Percentiles rank a stretch among this genome's conserved stretches.
These are phyloP conservation scores for Carex sylvatica DNA, from an alignment of 202 grass and related monocot species.

Conservation along the genomic window DNA sequence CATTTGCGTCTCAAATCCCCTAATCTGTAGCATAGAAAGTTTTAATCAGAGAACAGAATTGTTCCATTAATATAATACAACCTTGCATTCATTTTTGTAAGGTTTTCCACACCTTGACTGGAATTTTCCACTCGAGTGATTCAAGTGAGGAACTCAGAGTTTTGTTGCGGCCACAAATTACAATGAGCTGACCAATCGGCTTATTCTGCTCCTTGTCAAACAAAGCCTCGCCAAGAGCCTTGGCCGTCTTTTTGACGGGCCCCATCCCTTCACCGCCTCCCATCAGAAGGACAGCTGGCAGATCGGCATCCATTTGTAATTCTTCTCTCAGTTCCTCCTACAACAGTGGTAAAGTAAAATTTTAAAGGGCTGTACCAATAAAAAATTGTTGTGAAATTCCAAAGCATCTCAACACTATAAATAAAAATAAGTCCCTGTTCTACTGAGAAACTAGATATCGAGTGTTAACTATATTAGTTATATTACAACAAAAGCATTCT, in stretches of 20 bases:
- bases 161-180: constrained; percentile 89
- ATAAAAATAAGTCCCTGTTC: background rate
- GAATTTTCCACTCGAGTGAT: constrained; percentile 71
- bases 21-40: constrained; percentile 45
- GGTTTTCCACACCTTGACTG: constrained; percentile 54
- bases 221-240: constrained; percentile 69
- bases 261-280: constrained; percentile 95
- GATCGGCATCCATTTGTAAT: constrained; percentile 69
- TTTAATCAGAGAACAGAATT: background rate
- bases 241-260: constrained; percentile 86
- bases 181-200: constrained; percentile 77
- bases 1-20: constrained; percentile 96
- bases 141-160: constrained; percentile 61
- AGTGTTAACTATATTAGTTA: background rate
- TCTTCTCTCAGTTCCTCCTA: constrained; percentile 73
- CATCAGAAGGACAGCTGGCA: constrained; percentile 82
- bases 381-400: background rate
- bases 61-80: background rate
- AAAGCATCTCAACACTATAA: background rate
- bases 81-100: background rate
- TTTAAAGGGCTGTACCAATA: background rate
- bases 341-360: background rate
- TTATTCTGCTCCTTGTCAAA: constrained; percentile 71
- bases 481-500: background rate
- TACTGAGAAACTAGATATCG: background rate